Conservation (phyloP, 2,329 filamentous ascomycete species). For the Colletotrichum neosansevieriae region DNA sequence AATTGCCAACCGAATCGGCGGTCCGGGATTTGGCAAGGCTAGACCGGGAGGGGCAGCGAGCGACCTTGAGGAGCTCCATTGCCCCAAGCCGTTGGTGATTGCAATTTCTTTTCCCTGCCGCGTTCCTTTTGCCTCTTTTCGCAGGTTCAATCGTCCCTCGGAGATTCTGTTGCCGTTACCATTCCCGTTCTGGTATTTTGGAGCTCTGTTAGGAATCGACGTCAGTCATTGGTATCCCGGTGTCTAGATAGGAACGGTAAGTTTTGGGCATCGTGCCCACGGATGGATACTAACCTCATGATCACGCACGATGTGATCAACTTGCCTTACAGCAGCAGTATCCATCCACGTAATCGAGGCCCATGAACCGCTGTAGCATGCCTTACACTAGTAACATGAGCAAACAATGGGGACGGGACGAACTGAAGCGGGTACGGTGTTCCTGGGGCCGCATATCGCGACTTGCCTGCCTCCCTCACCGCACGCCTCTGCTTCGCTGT, state of each 20-base stretch:
- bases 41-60: slow-evolving; percentile 26
- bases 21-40: slow-evolving; percentile 30
- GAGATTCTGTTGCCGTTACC: background rate
- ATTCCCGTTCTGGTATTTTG: too few relatives aligned
- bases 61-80: background rate
- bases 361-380: slow-evolving; percentile 5
- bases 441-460: slow-evolving; percentile 3
- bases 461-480: background rate
- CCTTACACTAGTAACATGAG: background rate
- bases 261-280: background rate
- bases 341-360: background rate
- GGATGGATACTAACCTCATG: slow-evolving; percentile 5
- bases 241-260: background rate
- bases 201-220: too few relatives aligned
- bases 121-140: slow-evolving; percentile 23
- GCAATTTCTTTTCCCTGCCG: slow-evolving; percentile 28
- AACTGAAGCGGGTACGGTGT: slow-evolving; percentile 14
- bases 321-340: slow-evolving; percentile 2
- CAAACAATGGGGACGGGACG: slow-evolving; percentile 12
- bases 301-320: slow-evolving; percentile 15
- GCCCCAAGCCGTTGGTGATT: slow-evolving; percentile 21
- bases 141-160: background rate
- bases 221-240: background rate
- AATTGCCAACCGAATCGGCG: slow-evolving; percentile 30
- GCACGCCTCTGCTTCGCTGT: slow-evolving; percentile 1